Base-by-base conservation (phyloP, 2,329 filamentous ascomycete species). In the Podosphaera leucotricha region DNA sequence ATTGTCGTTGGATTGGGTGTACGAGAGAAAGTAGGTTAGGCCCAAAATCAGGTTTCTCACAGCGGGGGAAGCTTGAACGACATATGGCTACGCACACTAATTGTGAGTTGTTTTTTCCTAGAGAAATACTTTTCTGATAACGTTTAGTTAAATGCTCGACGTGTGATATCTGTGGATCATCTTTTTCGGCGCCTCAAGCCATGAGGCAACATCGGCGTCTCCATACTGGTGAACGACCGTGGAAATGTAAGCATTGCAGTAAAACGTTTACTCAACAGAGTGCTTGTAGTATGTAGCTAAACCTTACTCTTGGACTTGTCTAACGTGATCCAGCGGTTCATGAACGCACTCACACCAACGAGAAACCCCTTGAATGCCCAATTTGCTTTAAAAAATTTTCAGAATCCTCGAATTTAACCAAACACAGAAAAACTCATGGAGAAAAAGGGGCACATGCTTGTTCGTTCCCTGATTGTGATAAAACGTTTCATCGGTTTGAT, bases 241-340 rank as follows among this genome's bases (percentile, higher is more conserved):
- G 72, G 59, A 60, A 65, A 36, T 81, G 77, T 43, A 49, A 48
- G 38, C 52, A 54, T 30, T 77, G 74, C 49, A 59, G 57, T 19
- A 74, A 73, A 54, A 62, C 64, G 0, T 80, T 80, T 53, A 73
- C 76, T 43, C 75, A 79, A 48, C 75, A 78, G 49, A 77, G 72
- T 49, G 75, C 75, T 19, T 61, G 77, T 19, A 78, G 72, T 76
- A 66, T 48, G 54, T 42, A 18, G 6, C 2, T 38, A 19, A 38
- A 4, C 11, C 50, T 22, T n/a, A 4, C 4, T 11, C 28, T 33
- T 11, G 13, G 13, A 13, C 8, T 33, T 33, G 4, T 33, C 40
- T 42, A 20, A 42, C 20, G 7, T 19, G 26, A 33, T 38, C 16
- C 18, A 42, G 40, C 74, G n/a, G 77, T 77, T 64, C 77, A 81